Evolutionary conservation across 2,329 filamentous ascomycete species (phyloP), one percentile per base, ranked within the genome.

Genomic region (Trichoderma harzianum): DNA sequence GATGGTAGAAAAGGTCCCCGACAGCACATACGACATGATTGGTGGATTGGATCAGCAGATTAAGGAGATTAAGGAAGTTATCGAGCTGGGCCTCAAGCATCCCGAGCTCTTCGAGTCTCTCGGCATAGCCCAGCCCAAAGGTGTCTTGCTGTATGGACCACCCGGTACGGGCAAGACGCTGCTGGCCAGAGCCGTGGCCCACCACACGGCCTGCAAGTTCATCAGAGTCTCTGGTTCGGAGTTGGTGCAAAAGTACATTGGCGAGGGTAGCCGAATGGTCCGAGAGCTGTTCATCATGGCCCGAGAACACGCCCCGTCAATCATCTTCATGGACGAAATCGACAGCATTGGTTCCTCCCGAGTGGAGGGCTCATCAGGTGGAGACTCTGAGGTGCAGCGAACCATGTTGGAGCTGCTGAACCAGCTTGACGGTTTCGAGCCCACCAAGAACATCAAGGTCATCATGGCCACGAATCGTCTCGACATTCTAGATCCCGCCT

Each of bases 261-360:
- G 96, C 80, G 96, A 99, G 82, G 96, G 96, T 79, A 96, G 93
- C 77, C 91, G 96, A 78, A 99, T 99, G 96, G 96, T 99, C 75
- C 93, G 96, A 79, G 96, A 99, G 84, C 88, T 99, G 66, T 99
- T 99, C 87, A 93, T 99, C 81, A 99, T 99, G 96, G 96, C 96
- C 32, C 90, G 96, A 83, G 96, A 99, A 82, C 96, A 99, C 78
- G 96, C 96, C 1, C 96, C 96, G 26, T 97, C 93, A 76, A 99
- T 99, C 84, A 99, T 99, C 83, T 99, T 99, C 87, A 99, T 99
- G 96, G 96, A 99, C 82, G 96, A 99, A 84, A 98, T 99, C 83
- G 96, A 99, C 86, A 97, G 93, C 77, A 99, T 99, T 83, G 96
- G 96, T 75, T 98, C 95, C 39, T 97, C 94, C 73, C 93, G 96